Base-by-base conservation (phyloP, 2,329 filamentous ascomycete genomes). In the Monosporascus sp. region DNA sequence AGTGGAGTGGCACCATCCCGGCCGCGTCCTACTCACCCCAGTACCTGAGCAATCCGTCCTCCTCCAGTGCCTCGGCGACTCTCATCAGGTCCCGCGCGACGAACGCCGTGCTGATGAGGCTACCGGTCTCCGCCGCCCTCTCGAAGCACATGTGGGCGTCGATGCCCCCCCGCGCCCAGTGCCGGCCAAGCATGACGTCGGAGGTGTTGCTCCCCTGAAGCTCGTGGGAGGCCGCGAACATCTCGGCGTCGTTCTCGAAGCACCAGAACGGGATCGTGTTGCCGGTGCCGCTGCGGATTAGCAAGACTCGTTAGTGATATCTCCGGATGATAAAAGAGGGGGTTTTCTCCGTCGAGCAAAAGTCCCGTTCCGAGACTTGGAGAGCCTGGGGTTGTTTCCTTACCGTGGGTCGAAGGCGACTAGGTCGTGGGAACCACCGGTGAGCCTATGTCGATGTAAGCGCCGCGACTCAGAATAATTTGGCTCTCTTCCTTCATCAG, bases 51-150 rank as follows among this genome's bases (percentile, higher is more conserved):
- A 73, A 42, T 0, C 70, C 70, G 52, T 74, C 72, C 47, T 74
- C 73, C 1, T 57, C 64, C 2, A 76, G 56, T 1, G 73, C 71
- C 48, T 79, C 75, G 0, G 72, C 72, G 49, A 79, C 70, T 5
- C 60, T 51, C 52, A 76, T 70, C 56, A 77, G 64, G 52, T 80
- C 77, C 36, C 75, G 62, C 0, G 69, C 76, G 0, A 68, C 66
- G 54, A 73, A 77, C 0, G 72, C 70, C 0, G 74, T 77, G 9
- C 76, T 73, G 4, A 78, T 58, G 7, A 72, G 57, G 5, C 51
- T 49, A 1, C 68, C 73, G 0, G 60, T 72, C 2, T 25, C 14
- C 22, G 22, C 24, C 22, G 42, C 42, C 9, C 22, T 25, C 24
- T 46, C 42, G 3, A 49, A 53, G 51, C 70, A 73, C 1, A 52